Conservation (phyloP, 73 alveolate genomes). For the Tetrahymena borealis region DNA sequence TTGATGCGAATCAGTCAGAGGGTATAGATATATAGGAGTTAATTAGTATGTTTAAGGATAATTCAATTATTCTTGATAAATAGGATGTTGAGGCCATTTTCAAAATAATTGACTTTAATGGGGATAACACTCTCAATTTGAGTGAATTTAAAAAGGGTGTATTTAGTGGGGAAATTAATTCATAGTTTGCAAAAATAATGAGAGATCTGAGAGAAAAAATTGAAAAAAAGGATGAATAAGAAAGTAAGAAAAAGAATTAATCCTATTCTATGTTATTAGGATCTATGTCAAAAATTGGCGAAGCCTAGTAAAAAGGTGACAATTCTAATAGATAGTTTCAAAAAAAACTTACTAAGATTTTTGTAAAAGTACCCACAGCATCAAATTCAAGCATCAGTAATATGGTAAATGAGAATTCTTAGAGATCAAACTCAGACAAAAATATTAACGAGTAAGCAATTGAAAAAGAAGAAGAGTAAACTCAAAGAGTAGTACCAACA, state of each 20-base stretch:
- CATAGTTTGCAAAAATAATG: slow-evolving; percentile 24
- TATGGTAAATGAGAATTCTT: background rate
- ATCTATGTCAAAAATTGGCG: too few relatives aligned
- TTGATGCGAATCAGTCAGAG: slow-evolving; percentile 22
- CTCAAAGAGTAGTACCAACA: background rate
- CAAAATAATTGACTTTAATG: slow-evolving; percentile 15
- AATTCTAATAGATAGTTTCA: too few relatives aligned
- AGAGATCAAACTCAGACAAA: background rate
- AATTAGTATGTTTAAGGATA: slow-evolving; percentile 9
- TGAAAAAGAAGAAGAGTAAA: background rate
- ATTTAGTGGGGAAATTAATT: background rate
- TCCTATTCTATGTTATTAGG: too few relatives aligned
- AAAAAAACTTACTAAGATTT: too few relatives aligned
- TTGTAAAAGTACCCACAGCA: too few relatives aligned
- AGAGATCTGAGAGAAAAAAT: slow-evolving; percentile 11
- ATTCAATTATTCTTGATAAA: slow-evolving; percentile 1
- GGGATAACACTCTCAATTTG: background rate
- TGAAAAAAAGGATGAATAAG: background rate
- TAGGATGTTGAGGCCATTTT: slow-evolving; percentile 6
- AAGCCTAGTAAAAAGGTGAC: too few relatives aligned
- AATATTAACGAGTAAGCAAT: background rate
- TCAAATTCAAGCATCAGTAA: too few relatives aligned
- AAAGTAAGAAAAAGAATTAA: background rate
- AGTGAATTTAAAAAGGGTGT: slow-evolving; percentile 23
- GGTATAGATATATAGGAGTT: slow-evolving; percentile 24